Percentiles rank a stretch among this genome's conserved stretches.
Conservation (phyloP, 2,329 filamentous ascomycete genomes). For the Phaeosphaeria sp. region DNA sequence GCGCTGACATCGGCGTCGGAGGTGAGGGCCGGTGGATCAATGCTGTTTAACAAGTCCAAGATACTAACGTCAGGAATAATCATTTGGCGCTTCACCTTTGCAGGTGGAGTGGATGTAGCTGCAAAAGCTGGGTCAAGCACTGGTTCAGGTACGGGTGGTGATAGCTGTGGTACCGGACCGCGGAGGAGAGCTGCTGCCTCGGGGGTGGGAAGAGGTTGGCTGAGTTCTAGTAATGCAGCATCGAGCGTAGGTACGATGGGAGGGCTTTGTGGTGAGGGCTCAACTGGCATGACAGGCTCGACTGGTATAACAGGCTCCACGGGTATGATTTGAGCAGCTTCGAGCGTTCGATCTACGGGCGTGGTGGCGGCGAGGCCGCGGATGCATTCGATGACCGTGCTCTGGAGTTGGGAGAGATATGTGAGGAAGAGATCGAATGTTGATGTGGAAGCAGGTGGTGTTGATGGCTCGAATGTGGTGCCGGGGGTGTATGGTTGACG, state of each 20-base stretch:
- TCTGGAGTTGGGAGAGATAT: not conserved
- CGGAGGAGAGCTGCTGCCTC: not conserved
- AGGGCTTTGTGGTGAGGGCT: not conserved
- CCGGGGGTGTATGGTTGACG: not conserved
- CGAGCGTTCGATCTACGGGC: not conserved
- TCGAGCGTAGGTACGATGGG: not conserved
- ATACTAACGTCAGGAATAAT: not conserved
- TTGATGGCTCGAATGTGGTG: not conserved
- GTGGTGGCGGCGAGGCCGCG: not conserved
- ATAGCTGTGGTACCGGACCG: not conserved
- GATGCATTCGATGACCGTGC: conserved; percentile 7
- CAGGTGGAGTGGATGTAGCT: too few relatives aligned
- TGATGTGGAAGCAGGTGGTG: not conserved
- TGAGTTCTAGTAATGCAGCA: not conserved
- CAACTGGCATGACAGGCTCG: not conserved
- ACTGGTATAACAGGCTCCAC: not conserved
- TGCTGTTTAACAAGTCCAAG: not conserved
- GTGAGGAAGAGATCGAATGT: not conserved
- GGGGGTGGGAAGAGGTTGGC: not conserved
- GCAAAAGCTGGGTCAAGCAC: not conserved
- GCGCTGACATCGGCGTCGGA: not conserved
- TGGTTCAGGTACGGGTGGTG: not conserved
- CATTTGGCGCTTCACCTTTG: not conserved
- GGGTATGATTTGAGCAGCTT: not conserved
- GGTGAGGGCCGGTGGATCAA: not conserved